Conservation (phyloP, 768 basidiomycete genomes). For the Polyporus arcularius region DNA sequence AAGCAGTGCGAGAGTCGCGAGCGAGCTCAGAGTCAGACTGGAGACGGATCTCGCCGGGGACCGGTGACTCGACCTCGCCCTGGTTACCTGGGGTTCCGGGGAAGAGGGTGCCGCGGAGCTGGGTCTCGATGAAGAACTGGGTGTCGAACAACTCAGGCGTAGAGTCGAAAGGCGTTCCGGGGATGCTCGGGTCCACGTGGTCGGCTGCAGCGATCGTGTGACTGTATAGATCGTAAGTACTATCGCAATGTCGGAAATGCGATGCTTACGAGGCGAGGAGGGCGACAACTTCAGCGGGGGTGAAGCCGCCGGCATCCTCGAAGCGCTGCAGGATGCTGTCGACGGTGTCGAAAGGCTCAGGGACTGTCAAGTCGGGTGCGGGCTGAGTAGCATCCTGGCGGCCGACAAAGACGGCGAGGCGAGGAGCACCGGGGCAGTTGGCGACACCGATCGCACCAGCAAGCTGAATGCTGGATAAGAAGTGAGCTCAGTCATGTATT, state of each 20-base stretch:
- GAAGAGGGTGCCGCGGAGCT: slow-evolving; percentile 30
- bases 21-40: slow-evolving; percentile 35
- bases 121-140: slow-evolving; percentile 34
- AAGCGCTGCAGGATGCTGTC: slow-evolving; percentile 27
- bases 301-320: slow-evolving; percentile 26
- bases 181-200: slow-evolving; percentile 28
- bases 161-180: slow-evolving; percentile 32
- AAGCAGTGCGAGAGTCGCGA: slow-evolving; percentile 36
- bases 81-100: slow-evolving; percentile 31
- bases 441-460: slow-evolving; percentile 20
- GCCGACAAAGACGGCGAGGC: slow-evolving; percentile 39
- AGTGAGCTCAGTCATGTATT: too few species aligned
- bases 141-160: slow-evolving; percentile 32
- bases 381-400: slow-evolving; percentile 19
- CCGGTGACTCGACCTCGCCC: slow-evolving; percentile 33
- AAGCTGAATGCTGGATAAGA: slow-evolving; percentile 23
- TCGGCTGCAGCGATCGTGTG: slow-evolving; percentile 30
- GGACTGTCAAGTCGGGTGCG: slow-evolving; percentile 25
- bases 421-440: slow-evolving; percentile 38
- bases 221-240: background rate
- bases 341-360: slow-evolving; percentile 29
- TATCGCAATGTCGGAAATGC: background rate
- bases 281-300: slow-evolving; percentile 25
- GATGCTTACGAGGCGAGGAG: slow-evolving; percentile 21
- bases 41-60: slow-evolving; percentile 36